phyloP scores from a whole-genome alignment of 352 stramenopile species.

The Phytophthora pistaciae region DNA sequence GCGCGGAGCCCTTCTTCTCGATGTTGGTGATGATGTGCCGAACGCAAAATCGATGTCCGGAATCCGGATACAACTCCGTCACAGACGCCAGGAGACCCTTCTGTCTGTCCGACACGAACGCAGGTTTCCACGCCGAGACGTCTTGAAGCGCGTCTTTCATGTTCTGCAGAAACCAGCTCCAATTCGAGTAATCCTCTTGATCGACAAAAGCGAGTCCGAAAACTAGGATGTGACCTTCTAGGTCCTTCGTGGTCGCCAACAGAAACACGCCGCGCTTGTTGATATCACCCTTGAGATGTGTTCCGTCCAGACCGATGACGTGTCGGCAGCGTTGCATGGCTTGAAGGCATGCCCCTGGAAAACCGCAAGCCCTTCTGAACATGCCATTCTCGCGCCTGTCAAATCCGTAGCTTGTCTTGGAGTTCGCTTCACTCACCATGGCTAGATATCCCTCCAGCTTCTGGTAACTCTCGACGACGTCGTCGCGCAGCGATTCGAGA shows the following conservation, averaged over 20 bases:
- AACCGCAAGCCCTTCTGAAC: neutral
- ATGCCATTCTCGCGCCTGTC: neutral
- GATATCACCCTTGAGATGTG: neutral
- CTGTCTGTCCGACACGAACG: slow-evolving; percentile 11
- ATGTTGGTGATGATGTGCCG: slow-evolving; percentile 14
- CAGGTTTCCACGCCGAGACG: neutral
- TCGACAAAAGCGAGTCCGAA: slow-evolving; percentile 4
- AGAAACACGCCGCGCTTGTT: neutral
- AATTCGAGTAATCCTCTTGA: slow-evolving; percentile 6
- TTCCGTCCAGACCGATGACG: neutral
- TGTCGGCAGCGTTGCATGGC: neutral
- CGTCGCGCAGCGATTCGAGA: neutral
- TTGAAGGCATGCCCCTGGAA: neutral
- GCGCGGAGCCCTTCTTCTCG: neutral
- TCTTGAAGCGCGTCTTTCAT: neutral
- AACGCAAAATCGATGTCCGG: slow-evolving; percentile 14
- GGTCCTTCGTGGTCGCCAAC: neutral
- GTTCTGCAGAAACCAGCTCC: neutral
- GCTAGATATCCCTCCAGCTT: neutral
- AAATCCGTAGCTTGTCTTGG: neutral
- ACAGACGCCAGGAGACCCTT: slow-evolving; percentile 11
- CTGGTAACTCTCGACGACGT: neutral
- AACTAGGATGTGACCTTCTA: slow-evolving; percentile 5
- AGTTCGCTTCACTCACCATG: neutral
- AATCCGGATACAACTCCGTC: slow-evolving; percentile 6